Evolutionary conservation across 192 early-diverging fungal species (phyloP), one percentile per base, ranked within the genome.

Genomic region (Backusella sp.): DNA sequence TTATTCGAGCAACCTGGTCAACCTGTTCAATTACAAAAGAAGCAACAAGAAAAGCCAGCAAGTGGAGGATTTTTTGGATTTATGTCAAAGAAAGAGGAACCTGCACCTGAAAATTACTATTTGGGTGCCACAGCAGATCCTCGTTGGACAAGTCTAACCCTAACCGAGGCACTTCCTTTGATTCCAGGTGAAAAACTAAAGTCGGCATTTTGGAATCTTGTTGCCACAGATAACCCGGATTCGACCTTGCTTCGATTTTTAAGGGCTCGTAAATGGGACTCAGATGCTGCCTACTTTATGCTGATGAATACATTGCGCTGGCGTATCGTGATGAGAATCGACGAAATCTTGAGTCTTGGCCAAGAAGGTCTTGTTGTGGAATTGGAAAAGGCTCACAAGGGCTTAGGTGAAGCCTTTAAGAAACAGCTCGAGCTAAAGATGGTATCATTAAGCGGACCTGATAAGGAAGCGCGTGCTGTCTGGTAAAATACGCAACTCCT

Each of bases 181-280:
- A 72, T 80, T 73, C 74, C 79, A 41, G 79, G 79, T 41, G 21
- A 23, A 5, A 44, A 72, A 9, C 32, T 92, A 21, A 85, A 88
- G 14, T 81, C 80, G 0, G 85, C 88, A 11, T 92, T 93, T 73
- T 93, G 92, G 88, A 78, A 76, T 23, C 84, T 88, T 9, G 85
- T 90, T 32, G 83, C 84, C 70, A 80, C 77, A 62, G 90, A 94
- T 75, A 86, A 93, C 73, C 91, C 90, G 9, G 95, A 96, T 77
- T 70, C 87, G 0, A 75, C 95, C 11, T 56, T 94, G 37, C 86
- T 96, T 35, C 86, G 95, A 15, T 96, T 95, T 78, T 82, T 96
- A 59, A 87, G 96, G 15, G 96, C 96, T 11, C 88, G 96, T 68
- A 97, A 97, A 75, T 97, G 95, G 94, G 86, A 95, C 72, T 87